Evolutionary conservation across 1,139 yeast species (phyloP).

Genomic region (Lodderomyces metapsilosis): DNA sequence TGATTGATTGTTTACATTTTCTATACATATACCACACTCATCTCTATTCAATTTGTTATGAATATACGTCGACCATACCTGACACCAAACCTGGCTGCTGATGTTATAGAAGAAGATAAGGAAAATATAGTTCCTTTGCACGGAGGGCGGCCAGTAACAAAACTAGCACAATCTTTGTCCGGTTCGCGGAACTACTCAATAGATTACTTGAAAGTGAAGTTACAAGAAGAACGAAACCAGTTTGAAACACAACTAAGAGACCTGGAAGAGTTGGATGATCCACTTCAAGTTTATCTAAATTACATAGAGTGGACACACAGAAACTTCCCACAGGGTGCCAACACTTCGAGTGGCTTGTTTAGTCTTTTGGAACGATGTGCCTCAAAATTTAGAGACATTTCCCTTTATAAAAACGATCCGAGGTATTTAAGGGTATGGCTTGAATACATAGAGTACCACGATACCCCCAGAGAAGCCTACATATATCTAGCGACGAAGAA

Average conservation of each 20-base stretch:
- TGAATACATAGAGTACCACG: slow-evolving; percentile 66
- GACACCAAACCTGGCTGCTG: slow-evolving; percentile 30
- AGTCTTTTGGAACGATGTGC: slow-evolving; percentile 71
- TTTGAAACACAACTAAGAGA: slow-evolving; percentile 46
- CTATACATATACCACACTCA: too few species aligned
- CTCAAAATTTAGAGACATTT: slow-evolving; percentile 60
- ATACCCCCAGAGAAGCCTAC: slow-evolving; percentile 71
- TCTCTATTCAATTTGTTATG: too few species aligned
- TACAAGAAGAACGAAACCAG: slow-evolving; percentile 35
- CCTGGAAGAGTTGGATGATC: slow-evolving; percentile 72
- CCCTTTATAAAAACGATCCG: slow-evolving; percentile 75
- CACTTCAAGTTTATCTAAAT: slow-evolving; percentile 67
- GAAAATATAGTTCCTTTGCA: slow-evolving; percentile 74
- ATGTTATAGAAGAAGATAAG: slow-evolving; percentile 64
- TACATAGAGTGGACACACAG: slow-evolving; percentile 73
- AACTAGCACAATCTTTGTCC: slow-evolving; percentile 48
- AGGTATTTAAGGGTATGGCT: slow-evolving; percentile 82
- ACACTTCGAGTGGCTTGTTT: slow-evolving; percentile 66
- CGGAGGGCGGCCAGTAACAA: slow-evolving; percentile 69
- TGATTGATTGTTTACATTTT: not conserved
- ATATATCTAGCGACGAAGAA: slow-evolving; percentile 69
- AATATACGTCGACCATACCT: not conserved
- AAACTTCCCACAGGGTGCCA: slow-evolving; percentile 66
- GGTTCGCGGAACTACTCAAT: slow-evolving; percentile 17
- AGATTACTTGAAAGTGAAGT: slow-evolving; percentile 22